Conservation (phyloP, 2,329 filamentous ascomycete genomes). For the Calcarisporium arbuscula region DNA sequence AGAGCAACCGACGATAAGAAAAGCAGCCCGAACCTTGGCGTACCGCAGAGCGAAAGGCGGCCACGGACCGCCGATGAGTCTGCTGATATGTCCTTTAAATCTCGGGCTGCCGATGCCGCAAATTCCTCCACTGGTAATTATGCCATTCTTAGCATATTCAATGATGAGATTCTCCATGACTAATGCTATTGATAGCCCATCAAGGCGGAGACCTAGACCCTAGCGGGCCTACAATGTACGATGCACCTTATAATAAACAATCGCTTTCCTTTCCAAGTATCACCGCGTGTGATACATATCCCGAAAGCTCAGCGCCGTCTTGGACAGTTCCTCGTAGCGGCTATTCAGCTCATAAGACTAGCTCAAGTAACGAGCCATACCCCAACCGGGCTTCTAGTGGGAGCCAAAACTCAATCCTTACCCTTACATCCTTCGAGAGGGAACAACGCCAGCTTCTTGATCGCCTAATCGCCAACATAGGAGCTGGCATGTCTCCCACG, state of each 20-base stretch:
- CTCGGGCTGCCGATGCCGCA: not conserved
- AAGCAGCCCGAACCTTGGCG: no score
- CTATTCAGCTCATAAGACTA: no score
- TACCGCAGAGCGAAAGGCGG: not conserved
- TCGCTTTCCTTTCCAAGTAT: slow-evolving; percentile 6
- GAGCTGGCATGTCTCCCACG: slow-evolving; percentile 8
- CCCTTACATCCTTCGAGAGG: slow-evolving; percentile 32
- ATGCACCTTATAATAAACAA: slow-evolving; percentile 14
- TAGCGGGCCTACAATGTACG: slow-evolving; percentile 43
- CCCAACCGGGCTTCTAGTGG: slow-evolving; percentile 24
- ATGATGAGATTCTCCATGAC: no score
- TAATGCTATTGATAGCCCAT: no score
- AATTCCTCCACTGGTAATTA: not conserved
- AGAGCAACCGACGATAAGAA: slow-evolving; percentile 13
- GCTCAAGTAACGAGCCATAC: slow-evolving; percentile 7
- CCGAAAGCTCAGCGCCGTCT: no score
- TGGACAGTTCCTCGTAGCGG: no score
- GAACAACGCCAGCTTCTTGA: slow-evolving; percentile 31
- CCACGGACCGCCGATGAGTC: not conserved
- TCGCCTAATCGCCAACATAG: slow-evolving; percentile 27
- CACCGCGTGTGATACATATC: slow-evolving; percentile 10
- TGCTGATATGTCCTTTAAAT: slow-evolving; percentile 2
- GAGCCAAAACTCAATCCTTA: slow-evolving; percentile 15
- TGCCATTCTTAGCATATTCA: no score
- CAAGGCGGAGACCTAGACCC: no score